Evolutionary conservation across 2,329 filamentous ascomycete species (phyloP), one percentile per base, ranked within the genome.

Genomic region (Mollisiaceae sp.): DNA sequence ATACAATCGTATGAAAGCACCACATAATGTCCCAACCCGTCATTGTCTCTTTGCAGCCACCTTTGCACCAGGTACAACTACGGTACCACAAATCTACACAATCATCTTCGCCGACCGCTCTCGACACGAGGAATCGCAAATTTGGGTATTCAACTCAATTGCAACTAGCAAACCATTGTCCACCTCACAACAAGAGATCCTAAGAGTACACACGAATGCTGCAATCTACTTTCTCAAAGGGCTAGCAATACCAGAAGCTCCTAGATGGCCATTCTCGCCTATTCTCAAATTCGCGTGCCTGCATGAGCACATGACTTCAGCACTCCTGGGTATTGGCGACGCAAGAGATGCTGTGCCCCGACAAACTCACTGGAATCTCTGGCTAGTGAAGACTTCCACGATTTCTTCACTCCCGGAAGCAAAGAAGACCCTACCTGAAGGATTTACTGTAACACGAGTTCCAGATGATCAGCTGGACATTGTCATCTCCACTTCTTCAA

Each of bases 21-120:
- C 74, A 1, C 73, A 73, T 9, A 76, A 76, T 36, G 45, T 63
- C 6, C 73, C 70, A 1, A 64, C 62, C 5, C 60, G 69, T 41
- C 72, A 72, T 24, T 75, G 74, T 59, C 63, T 74, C 54, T 76
- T 75, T 55, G 74, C 73, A 9, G 70, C 74, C n/a, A 73, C 71
- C 0, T 74, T 75, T 27, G 62, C 69, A 22, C 67, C 67, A n/a
- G 45, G 32, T 18, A 41, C 66, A 27, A 15, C 47, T n/a, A 12
- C 18, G 2, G 27, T 62, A 8, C 65, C 70, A 15, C 65, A 67
- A 43, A 12, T 60, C 4, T 74, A 67, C 20, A 76, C 73, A 22
- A 67, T 76, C 24, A 15, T 75, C 24, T 76, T 75, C 61, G 67
- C 74, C 2, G 74, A 76, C 59, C 69, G 74, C 15, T 74, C 72